Conservation (phyloP, 345 rosid genomes). For the Boechera divaricarpa region DNA sequence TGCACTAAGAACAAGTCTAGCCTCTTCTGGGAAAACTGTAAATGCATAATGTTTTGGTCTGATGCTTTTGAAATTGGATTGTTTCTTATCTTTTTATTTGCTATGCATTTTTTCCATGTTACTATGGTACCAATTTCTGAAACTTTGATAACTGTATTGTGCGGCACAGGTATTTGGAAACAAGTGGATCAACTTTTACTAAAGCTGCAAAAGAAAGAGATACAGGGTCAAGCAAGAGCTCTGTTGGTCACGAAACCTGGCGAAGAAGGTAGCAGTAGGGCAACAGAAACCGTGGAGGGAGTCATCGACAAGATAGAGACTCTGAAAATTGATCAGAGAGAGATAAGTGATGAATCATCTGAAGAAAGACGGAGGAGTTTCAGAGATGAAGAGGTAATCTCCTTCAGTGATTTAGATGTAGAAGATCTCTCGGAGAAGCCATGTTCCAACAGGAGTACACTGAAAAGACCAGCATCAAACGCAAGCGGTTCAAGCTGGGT, state of each 20-base stretch:
- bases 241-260: constrained; percentile 33
- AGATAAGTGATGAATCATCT: constrained; percentile 49
- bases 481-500: constrained; percentile 67
- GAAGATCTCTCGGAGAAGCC: constrained; percentile 50
- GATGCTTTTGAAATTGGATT: background rate
- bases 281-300: constrained; percentile 28
- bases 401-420: constrained; percentile 67
- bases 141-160: constrained; percentile 5
- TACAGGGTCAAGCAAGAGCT: constrained; percentile 32
- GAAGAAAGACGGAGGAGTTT: constrained; percentile 49
- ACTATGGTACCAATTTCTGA: background rate
- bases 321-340: constrained; percentile 47
- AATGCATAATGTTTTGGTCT: background rate
- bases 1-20: constrained; percentile 8
- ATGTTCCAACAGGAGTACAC: constrained; percentile 32
- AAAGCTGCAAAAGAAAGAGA: constrained; percentile 55
- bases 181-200: constrained; percentile 61
- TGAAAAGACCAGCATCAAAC: constrained; percentile 43
- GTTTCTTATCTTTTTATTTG: background rate
- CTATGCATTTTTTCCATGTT: background rate
- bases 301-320: constrained; percentile 42
- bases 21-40: background rate
- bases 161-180: constrained; percentile 55
- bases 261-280: constrained; percentile 33
- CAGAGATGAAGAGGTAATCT: constrained; percentile 54